phyloP scores from a whole-genome alignment of 2,329 filamentous ascomycete species.

The Penicillium sp. region DNA sequence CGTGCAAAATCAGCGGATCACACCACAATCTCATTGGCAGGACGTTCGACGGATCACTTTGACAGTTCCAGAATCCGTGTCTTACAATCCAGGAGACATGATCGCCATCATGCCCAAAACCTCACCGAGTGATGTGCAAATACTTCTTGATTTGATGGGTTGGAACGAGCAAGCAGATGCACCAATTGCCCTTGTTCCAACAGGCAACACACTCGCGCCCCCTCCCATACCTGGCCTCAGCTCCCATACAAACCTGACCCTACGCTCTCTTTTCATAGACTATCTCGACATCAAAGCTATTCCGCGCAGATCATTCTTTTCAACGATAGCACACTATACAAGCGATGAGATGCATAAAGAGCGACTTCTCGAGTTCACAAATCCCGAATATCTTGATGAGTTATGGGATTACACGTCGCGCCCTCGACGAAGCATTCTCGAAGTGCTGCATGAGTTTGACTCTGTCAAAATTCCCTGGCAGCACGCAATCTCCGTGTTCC shows the following conservation, averaged over 20 bases:
- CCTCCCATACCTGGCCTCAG: slow-evolving; percentile 38
- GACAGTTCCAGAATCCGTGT: slow-evolving; percentile 41
- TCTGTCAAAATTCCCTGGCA: slow-evolving; percentile 77
- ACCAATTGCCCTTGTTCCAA: slow-evolving; percentile 55
- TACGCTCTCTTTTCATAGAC: slow-evolving; percentile 74
- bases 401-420: slow-evolving; percentile 95
- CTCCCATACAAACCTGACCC: slow-evolving; percentile 50
- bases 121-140: slow-evolving; percentile 74
- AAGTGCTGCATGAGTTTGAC: slow-evolving; percentile 87
- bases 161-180: slow-evolving; percentile 74
- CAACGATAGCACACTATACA: slow-evolving; percentile 73
- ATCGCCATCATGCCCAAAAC: slow-evolving; percentile 85
- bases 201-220: slow-evolving; percentile 22
- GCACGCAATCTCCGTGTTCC: slow-evolving; percentile 70
- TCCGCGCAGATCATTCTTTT: slow-evolving; percentile 82
- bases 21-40: slow-evolving; percentile 79
- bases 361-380: slow-evolving; percentile 77
- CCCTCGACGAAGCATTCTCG: slow-evolving; percentile 83
- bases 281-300: slow-evolving; percentile 88
- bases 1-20: slow-evolving; percentile 67
- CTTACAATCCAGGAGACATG: slow-evolving; percentile 71
- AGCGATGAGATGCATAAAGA: slow-evolving; percentile 70
- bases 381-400: slow-evolving; percentile 78
- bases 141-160: slow-evolving; percentile 72
- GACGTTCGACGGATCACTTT: slow-evolving; percentile 83